phyloP scores from a whole-genome alignment of 495 filamentous ascomycete genomes.

The Saxophila tyrrhenica region DNA sequence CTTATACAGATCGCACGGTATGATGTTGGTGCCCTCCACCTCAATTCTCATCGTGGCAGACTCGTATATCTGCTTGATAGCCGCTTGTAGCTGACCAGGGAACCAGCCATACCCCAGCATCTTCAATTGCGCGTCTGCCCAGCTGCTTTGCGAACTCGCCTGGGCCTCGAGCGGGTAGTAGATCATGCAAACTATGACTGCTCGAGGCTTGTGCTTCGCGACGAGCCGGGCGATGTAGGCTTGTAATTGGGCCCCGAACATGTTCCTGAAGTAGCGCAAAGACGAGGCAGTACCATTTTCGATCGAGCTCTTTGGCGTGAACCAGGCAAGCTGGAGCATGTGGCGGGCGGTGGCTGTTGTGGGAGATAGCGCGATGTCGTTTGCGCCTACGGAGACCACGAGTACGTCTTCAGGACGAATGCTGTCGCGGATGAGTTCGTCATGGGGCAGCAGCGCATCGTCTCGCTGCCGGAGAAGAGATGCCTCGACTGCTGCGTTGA shows the following conservation, averaged over 20 bases:
- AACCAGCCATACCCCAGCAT: conserved; percentile 20
- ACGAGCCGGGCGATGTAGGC: conserved; percentile 17
- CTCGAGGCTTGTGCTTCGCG: conserved; percentile 23
- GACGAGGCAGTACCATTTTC: conserved; percentile 20
- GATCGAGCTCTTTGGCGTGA: conserved; percentile 15
- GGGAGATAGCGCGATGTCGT: conserved; percentile 26
- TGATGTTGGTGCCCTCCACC: conserved; percentile 22
- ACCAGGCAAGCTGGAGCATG: conserved; percentile 25
- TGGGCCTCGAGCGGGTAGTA: conserved; percentile 25
- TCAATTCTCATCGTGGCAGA: conserved; percentile 19
- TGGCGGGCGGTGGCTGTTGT: conserved; percentile 16
- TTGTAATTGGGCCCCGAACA: conserved; percentile 21
- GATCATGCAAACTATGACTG: conserved; percentile 28
- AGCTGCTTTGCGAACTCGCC: conserved; percentile 17
- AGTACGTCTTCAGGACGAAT: conserved; percentile 22
- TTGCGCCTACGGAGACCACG: conserved; percentile 27
- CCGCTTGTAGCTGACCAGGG: conserved; percentile 24
- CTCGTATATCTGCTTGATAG: conserved; percentile 26
- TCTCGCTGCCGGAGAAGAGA: conserved; percentile 21
- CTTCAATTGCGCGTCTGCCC: conserved; percentile 24
- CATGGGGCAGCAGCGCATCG: conserved; percentile 19
- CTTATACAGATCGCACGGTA: conserved; percentile 25
- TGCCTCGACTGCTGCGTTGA: conserved; percentile 26
- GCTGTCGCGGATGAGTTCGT: conserved; percentile 27
- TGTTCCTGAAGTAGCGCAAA: conserved; percentile 20